Base-by-base conservation (phyloP, 2,329 filamentous ascomycete genomes). In the Ceratocystis alfenasii region DNA sequence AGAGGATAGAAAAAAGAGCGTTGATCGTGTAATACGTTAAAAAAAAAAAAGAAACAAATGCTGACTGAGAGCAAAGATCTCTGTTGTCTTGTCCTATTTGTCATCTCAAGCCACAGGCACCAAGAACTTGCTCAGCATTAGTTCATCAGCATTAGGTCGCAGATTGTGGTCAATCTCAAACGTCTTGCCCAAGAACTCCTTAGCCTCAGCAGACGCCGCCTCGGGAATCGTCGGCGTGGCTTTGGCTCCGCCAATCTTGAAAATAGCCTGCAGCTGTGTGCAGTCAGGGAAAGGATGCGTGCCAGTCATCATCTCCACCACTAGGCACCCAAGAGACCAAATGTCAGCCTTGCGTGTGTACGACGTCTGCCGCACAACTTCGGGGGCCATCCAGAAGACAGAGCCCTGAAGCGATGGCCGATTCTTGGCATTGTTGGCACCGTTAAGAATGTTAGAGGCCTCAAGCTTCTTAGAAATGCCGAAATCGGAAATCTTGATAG, bases 311-410 rank as follows among this genome's bases (percentile, higher is more conserved):
- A 99, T 99, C 79, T 99, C 94, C 28, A 99, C 93, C 15, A 99
- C 90, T 63, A 99, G 80, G 74, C 94, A 99, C 44, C 94, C 94
- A 28, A 99, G 83, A 59, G 90, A 96, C 94, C 94, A 99, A 71
- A 99, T 99, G 73, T 99, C 94, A 15, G 94, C 94, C 78, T 97
- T 97, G 77, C 93, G 90, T 4, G 93, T 97, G 77, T 99, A 96
- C 5, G 91, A 92, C 2, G 93, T 97, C 77, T 97, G 94, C 72
- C 94, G 94, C 69, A 99, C 94, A 22, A 99, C 94, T 78, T 99
- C 94, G 7, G 94, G 94, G 0, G 94, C 94, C 94, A 99, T 99
- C 94, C 94, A 99, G 78, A 96, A 99, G 64, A 99, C 94, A 30
- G 91, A 96, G 15, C 94, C 94, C 75, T 99, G 94, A 2, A 99